Evolutionary conservation across 306 rosid genomes (phyloP), one percentile per base, ranked within the genome.

Genomic region (Trifolium repens): DNA sequence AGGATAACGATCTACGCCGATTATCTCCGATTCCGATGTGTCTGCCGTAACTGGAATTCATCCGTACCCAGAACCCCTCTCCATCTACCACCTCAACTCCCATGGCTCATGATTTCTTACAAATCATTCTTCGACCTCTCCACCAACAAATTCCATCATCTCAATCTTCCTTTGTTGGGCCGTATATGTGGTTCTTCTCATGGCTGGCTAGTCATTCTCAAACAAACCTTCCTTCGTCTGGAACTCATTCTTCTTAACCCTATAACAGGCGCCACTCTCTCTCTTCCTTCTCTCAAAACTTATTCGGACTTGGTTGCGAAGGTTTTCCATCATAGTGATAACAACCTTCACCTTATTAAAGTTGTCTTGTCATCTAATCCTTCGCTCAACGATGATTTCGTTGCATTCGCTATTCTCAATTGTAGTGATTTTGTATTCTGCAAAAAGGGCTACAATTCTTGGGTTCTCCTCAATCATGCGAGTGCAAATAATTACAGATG

Each of bases 51-150:
- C 5, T 53, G 59, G 59, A 53, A 53, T 53, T 53, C 59, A 12
- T 53, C 2, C 1, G 12, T 53, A 2, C 59, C 59, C 12, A 17
- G 17, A 53, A 53, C 12, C 12, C 59, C 59, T 8, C 59, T 53
- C 27, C 59, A 83, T 69, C 94, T 91, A 19, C 89, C 89, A 42
- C 88, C 87, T 15, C 94, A 91, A 55, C 88, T 84, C 50, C 97
- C 97, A 0, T 87, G 88, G 84, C 91, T 89, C 50, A 84, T 91
- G 85, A 89, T 91, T 26, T 69, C 89, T 24, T 85, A 53, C 37
- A 69, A 80, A 16, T 79, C 88, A 47, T 79, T 91, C 77, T 84
- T 87, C 80, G 72, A 86, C 76, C 84, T 83, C 71, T 77, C 88
- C 37, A 55, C 54, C 66, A 39, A 79, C 76, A 81, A 73, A 67